phyloP scores from a whole-genome alignment of 2,329 filamentous ascomycete species.

The Clonostachys rhizophaga region DNA sequence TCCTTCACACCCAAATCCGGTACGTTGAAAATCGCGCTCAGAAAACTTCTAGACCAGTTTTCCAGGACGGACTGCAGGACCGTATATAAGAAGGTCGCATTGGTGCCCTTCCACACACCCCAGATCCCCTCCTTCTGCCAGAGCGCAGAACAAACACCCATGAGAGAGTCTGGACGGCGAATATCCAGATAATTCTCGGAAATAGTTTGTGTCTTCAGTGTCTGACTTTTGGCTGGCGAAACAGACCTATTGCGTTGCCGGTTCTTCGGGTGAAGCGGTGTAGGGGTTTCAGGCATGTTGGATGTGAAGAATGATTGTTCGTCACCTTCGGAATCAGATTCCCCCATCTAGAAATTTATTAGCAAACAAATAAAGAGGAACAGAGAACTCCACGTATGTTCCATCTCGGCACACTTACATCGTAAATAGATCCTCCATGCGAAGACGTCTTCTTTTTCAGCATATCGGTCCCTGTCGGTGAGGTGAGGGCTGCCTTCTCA shows the following conservation, averaged over 20 bases:
- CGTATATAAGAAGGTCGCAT: constrained; percentile 87
- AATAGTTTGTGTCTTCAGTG: constrained; percentile 19
- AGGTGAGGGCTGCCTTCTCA: constrained; percentile 27
- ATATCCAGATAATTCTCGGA: constrained; percentile 61
- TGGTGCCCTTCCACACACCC: constrained; percentile 93
- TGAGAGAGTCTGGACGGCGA: constrained; percentile 72
- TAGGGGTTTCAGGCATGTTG: constrained; percentile 49
- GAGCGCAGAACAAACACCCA: constrained; percentile 81
- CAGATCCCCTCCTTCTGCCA: constrained; percentile 87
- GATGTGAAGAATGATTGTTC: constrained; percentile 84
- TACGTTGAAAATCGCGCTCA: constrained; percentile 87
- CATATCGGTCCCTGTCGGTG: constrained; percentile 12
- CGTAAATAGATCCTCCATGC: constrained; percentile 24
- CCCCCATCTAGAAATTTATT: constrained; percentile 24
- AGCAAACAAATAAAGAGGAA: neutral
- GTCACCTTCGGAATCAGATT: constrained; percentile 68
- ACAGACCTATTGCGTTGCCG: constrained; percentile 16
- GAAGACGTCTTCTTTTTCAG: constrained; percentile 19
- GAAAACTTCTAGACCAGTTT: constrained; percentile 83
- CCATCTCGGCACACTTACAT: constrained; percentile 16
- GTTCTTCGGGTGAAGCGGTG: constrained; percentile 28
- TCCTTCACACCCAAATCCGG: constrained; percentile 76
- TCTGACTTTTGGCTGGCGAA: constrained; percentile 14
- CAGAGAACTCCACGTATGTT: neutral
- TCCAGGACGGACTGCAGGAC: constrained; percentile 83